Evolutionary conservation across 2,329 filamentous ascomycete species (phyloP).

Genomic region (Keithomyces neogunnii): DNA sequence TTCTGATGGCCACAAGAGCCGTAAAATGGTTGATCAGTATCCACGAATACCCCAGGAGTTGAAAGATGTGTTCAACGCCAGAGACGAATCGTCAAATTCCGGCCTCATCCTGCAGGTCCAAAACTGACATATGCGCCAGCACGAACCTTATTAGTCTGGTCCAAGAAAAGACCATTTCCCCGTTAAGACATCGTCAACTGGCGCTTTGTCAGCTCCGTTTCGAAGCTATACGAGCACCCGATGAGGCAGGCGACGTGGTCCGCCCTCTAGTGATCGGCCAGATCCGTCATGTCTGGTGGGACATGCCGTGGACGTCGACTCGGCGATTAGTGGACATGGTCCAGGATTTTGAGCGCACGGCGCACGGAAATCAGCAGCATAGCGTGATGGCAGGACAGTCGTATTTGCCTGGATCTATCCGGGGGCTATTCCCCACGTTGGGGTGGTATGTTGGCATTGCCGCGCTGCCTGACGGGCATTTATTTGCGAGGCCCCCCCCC

Average conservation of each 20-base stretch:
- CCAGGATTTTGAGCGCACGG: slow-evolving; percentile 55
- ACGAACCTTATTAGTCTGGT: slow-evolving; percentile 47
- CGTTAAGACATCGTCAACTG: too few relatives aligned
- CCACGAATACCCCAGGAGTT: too few relatives aligned
- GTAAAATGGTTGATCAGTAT: too few relatives aligned
- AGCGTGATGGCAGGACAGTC: slow-evolving; percentile 46
- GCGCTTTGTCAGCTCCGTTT: slow-evolving; percentile 37
- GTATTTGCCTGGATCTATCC: slow-evolving; percentile 54
- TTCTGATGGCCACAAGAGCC: too few relatives aligned
- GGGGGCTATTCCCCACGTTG: slow-evolving; percentile 47
- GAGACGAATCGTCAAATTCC: background rate
- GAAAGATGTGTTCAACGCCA: background rate
- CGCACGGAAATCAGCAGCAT: slow-evolving; percentile 48
- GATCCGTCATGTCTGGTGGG: slow-evolving; percentile 29
- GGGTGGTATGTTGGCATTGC: slow-evolving; percentile 20
- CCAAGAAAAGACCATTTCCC: too few relatives aligned
- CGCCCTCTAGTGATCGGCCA: slow-evolving; percentile 43
- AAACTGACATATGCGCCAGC: slow-evolving; percentile 53
- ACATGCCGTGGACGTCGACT: slow-evolving; percentile 33
- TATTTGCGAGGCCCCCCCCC: too few relatives aligned
- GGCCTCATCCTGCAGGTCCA: slow-evolving; percentile 39
- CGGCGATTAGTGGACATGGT: slow-evolving; percentile 50
- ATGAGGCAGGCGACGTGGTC: slow-evolving; percentile 56
- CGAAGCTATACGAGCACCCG: slow-evolving; percentile 57
- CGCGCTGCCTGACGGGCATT: slow-evolving; percentile 32